These are phyloP conservation scores for Peltaster fructicola DNA, from an alignment of 2,329 filamentous ascomycete species.

Conservation along the genomic window DNA sequence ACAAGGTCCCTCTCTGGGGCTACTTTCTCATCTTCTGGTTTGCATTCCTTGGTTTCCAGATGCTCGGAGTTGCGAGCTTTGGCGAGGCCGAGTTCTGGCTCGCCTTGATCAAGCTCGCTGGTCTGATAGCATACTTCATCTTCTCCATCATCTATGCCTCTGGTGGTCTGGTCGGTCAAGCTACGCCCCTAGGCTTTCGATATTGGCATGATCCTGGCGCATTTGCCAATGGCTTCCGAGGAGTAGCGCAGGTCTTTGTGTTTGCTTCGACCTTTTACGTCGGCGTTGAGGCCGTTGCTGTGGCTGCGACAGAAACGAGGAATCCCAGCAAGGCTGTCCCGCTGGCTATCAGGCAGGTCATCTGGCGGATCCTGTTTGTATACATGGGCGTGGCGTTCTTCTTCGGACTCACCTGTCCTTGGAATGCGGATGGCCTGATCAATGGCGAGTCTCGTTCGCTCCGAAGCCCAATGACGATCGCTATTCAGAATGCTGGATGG, in stretches of 20 bases:
- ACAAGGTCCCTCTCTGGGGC: conserved; percentile 25
- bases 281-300: conserved; percentile 34
- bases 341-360: conserved; percentile 16
- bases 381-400: conserved; percentile 58
- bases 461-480: conserved; percentile 56
- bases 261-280: conserved; percentile 30
- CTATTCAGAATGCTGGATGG: conserved; percentile 58
- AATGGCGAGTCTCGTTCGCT: conserved; percentile 45
- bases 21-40: conserved; percentile 26
- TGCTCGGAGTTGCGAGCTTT: conserved; percentile 24
- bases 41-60: conserved; percentile 21
- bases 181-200: conserved; percentile 14
- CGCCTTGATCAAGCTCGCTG: conserved; percentile 22
- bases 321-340: conserved; percentile 30
- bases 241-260: conserved; percentile 25
- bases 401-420: conserved; percentile 56
- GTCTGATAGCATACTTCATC: conserved; percentile 22
- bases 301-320: conserved; percentile 34
- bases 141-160: conserved; percentile 23
- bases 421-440: conserved; percentile 46
- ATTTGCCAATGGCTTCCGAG: conserved; percentile 22
- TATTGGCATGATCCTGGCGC: conserved; percentile 25
- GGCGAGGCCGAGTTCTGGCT: conserved; percentile 30
- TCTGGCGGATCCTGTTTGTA: conserved; percentile 29
- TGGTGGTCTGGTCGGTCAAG: conserved; percentile 15